Evolutionary conservation across 2,329 filamentous ascomycete genomes (phyloP), one percentile per base, ranked within the genome.

Genomic region (Claviceps maximensis): DNA sequence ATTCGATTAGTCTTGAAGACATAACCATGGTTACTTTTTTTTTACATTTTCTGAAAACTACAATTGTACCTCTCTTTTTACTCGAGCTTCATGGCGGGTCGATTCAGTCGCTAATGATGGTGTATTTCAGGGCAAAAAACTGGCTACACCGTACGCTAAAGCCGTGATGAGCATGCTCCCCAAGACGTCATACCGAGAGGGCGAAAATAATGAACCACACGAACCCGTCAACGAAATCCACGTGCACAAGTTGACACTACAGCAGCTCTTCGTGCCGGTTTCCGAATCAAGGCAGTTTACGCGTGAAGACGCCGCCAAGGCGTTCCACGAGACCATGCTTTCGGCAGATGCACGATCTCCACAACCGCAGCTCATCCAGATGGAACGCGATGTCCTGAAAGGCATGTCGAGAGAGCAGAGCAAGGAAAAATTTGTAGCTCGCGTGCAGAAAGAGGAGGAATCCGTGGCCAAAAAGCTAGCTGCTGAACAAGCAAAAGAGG

Each of bases 1-100:
- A 46, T 54, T 86, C 91, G 91, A 96, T 97, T 95, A 96, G 91
- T 97, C 91, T 95, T 94, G 78, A 96, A 95, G 90, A 97, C 90
- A 83, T 70, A 74, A 55, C 82, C 76, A 83, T 93, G 88, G 87
- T 96, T 91, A 91, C 21, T 12, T 19, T 27, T 36, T 46, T 46
- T 38, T 23, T 3, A 31, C 23, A 49, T 25, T 23, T 15, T 29
- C 44, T 52, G 45, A 78, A 79, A 55, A 55, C 59, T 66, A 31
- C 29, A 31, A 31, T 9, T 31, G 4, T 31, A 9, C 29, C 5
- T 31, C 29, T 13, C 12, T 10, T 33, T 33, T 9, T 10, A 2
- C 31, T 33, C 4, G 27, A 29, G 27, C 27, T 4, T 29, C 27
- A 8, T 33, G 31, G 31, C 31, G 12, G 31, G 29, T 5, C 29